Conservation (phyloP, 768 basidiomycete genomes). For the Suillus hirtellus region DNA sequence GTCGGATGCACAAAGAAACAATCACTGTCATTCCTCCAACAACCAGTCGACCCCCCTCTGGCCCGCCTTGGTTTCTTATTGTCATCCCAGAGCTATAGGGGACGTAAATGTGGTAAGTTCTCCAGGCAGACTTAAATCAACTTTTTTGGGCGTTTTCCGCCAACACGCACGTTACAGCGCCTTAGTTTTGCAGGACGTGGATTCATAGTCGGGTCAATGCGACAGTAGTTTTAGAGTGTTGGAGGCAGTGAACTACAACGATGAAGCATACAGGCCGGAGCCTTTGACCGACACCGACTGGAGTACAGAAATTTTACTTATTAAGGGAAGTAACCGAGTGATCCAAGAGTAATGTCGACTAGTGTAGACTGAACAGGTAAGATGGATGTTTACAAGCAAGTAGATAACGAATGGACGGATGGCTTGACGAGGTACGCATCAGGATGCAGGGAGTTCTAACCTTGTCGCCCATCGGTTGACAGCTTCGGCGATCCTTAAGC, state of each 20-base stretch:
- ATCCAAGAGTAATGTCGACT: not conserved
- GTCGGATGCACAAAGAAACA: slow-evolving; percentile 35
- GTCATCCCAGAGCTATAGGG: slow-evolving; percentile 30
- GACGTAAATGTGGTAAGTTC: not conserved
- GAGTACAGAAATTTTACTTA: not conserved
- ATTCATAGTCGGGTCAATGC: not conserved
- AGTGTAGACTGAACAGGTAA: not conserved
- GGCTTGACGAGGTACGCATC: not conserved
- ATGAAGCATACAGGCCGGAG: not conserved
- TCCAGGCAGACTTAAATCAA: not conserved
- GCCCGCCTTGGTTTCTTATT: slow-evolving; percentile 25
- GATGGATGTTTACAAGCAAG: not conserved
- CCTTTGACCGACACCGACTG: not conserved
- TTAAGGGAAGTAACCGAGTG: slow-evolving; percentile 4
- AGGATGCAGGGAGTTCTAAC: not conserved
- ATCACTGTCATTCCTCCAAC: slow-evolving; percentile 19
- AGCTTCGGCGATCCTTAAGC: not conserved
- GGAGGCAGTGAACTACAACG: no score
- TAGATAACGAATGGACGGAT: not conserved
- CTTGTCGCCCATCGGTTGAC: slow-evolving; percentile 1
- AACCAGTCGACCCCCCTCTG: slow-evolving; percentile 25
- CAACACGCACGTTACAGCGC: slow-evolving; percentile 32
- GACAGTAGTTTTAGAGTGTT: not conserved
- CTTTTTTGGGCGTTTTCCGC: not conserved
- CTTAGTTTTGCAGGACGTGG: slow-evolving; percentile 19